Evolutionary conservation across 1,284 basidiomycete species (phyloP).

Genomic region (Violaceomyces palustris): DNA sequence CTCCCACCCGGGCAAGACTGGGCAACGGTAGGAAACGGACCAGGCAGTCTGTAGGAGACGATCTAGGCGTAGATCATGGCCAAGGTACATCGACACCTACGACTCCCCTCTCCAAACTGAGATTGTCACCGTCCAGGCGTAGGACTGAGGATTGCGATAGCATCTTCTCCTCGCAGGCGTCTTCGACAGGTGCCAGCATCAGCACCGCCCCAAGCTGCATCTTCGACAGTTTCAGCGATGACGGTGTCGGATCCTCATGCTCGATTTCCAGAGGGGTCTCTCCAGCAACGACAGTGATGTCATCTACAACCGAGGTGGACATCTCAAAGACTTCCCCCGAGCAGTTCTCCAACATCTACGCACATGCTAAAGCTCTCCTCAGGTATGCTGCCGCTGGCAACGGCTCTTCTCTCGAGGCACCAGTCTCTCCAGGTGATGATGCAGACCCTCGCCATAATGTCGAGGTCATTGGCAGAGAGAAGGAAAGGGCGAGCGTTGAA

Average conservation of each 20-base stretch:
- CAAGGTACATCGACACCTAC: too few species aligned
- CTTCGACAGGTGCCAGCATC: too few species aligned
- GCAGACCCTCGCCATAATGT: conserved; percentile 21
- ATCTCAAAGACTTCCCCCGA: background rate
- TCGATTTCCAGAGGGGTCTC: conserved; percentile 17
- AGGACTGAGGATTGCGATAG: conserved; percentile 19
- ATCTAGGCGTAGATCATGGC: too few species aligned
- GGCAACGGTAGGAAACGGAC: too few species aligned
- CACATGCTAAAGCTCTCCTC: conserved; percentile 51
- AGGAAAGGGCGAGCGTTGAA: conserved; percentile 44
- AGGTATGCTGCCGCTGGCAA: conserved; percentile 33
- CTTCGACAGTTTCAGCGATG: conserved; percentile 24
- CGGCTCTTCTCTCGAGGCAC: too few species aligned
- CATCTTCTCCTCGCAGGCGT: conserved; percentile 35
- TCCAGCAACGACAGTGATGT: conserved; percentile 8
- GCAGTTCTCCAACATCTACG: conserved; percentile 48
- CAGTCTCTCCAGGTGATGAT: too few species aligned
- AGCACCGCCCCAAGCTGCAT: conserved; percentile 16
- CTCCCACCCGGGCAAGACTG: too few species aligned
- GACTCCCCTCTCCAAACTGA: too few species aligned
- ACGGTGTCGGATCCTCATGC: conserved; percentile 14
- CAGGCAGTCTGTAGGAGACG: too few species aligned
- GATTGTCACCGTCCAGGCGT: too few species aligned
- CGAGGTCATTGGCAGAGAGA: conserved; percentile 48
- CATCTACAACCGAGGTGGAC: background rate